Evolutionary conservation across 768 basidiomycete genomes (phyloP), one percentile per base, ranked within the genome.

Genomic region (Boletus huronensis): DNA sequence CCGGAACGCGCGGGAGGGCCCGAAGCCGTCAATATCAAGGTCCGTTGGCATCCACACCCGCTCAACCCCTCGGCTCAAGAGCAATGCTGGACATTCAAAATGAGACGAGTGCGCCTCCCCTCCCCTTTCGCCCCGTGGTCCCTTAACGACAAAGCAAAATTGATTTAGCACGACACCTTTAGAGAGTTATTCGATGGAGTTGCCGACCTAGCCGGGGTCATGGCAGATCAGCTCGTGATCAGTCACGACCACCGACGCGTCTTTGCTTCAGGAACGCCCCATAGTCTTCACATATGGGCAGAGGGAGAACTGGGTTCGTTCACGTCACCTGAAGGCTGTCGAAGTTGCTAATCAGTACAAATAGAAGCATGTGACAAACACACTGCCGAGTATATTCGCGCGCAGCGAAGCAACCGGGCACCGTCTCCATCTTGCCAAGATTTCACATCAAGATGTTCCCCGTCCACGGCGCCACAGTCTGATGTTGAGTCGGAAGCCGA

Each of bases 31-130:
- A 70, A 69, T 19, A 69, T 90, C 40, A 77, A 70, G 36, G 82
- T 90, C 13, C 77, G 72, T 46, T 90, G 88, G 87, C 74, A 73
- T 32, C 80, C 80, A 6, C 88, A 90, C 70, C 88, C 89, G 6
- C 66, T 74, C 35, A 73, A 83, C 50, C 47, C 68, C 28, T 61
- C 64, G 10, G 79, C 74, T 3, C 66, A 72, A 56, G 64, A 74
- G 25, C 61, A 75, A 25, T 60, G 67, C 6, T 83, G 80, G 79
- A 67, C 67, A 3, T 87, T 85, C 64, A 77, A 74, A 59, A 78
- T 87, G 60, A 80, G 78, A 58, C 77, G 82, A 65, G 89, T 87
- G 57, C 26, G 77, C 64, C 28, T n/a, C 25, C 36, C 58, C n/a
- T n/a, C n/a, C n/a, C 38, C 43, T 51, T 51, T 21, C 5, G 11